A percentile compares a stretch with the other conserved stretches of the same genome.
Evolutionary conservation across 2,329 filamentous ascomycete genomes (phyloP).

Genomic region (Periglandula ipomoeae): DNA sequence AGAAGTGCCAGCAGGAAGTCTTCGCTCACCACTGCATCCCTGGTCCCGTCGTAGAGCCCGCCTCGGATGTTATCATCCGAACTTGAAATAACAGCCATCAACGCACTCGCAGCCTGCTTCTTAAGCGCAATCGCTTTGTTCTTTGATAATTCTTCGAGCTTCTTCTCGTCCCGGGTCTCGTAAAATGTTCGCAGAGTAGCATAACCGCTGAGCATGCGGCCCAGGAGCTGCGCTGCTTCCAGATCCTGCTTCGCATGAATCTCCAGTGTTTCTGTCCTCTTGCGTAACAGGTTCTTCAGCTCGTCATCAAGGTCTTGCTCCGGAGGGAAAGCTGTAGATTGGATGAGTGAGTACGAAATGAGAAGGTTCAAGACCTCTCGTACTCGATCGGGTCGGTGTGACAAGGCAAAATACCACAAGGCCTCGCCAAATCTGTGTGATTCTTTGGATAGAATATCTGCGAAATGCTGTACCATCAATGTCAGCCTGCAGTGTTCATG

Average conservation of each 20-base stretch:
- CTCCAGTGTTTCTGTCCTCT: constrained; percentile 63
- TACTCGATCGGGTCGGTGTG: constrained; percentile 69
- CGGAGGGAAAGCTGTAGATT: constrained; percentile 72
- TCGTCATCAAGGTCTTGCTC: constrained; percentile 62
- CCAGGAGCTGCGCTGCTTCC: constrained; percentile 74
- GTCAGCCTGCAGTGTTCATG: constrained; percentile 16
- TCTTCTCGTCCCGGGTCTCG: constrained; percentile 60
- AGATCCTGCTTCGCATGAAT: constrained; percentile 65
- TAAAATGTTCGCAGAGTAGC: constrained; percentile 87
- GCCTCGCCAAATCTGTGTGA: constrained; percentile 77
- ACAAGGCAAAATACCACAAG: constrained; percentile 82
- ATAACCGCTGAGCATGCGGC: constrained; percentile 83
- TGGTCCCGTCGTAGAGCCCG: constrained; percentile 72
- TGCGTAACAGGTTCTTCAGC: constrained; percentile 59
- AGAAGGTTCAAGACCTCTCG: constrained; percentile 79
- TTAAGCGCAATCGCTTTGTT: constrained; percentile 48
- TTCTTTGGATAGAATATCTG: constrained; percentile 62
- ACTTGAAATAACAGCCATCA: constrained; percentile 77
- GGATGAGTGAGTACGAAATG: constrained; percentile 77
- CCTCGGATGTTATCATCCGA: constrained; percentile 87
- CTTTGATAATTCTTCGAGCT: constrained; percentile 18
- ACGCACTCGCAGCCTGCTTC: constrained; percentile 59
- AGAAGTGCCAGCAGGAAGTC: constrained; percentile 78
- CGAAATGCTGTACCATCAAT: constrained; percentile 47
- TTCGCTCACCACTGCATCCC: constrained; percentile 77